Conservation (phyloP, 2,329 filamentous ascomycete genomes). For the Stachybotrys echinatus region DNA sequence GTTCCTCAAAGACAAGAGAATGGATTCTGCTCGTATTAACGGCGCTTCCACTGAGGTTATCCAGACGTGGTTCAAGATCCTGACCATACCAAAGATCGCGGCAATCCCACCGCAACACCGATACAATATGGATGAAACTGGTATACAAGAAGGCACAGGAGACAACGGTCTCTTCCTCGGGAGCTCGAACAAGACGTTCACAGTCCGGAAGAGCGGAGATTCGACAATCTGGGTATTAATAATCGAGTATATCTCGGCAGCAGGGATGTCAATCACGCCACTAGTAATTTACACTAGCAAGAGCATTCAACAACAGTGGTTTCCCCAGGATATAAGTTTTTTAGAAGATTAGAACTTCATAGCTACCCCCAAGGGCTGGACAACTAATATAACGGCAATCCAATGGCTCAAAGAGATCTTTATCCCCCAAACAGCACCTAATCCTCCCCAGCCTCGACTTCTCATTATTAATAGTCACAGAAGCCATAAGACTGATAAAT, state of each 20-base stretch:
- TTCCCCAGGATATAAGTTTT: slow-evolving; percentile 1
- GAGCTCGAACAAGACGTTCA: not conserved
- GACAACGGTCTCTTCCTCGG: slow-evolving; percentile 6
- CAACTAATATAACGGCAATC: not conserved
- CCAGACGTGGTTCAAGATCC: not conserved
- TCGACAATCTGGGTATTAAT: slow-evolving; percentile 10
- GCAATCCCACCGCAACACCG: not conserved
- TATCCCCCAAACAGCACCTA: not conserved
- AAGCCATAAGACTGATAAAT: slow-evolving; percentile 5
- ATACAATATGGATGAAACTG: slow-evolving; percentile 9
- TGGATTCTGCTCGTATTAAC: slow-evolving; percentile 1
- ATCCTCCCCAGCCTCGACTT: not conserved
- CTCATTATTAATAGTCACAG: not conserved
- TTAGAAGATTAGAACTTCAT: not conserved
- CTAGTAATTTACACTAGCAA: slow-evolving; percentile 16
- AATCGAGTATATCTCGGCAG: slow-evolving; percentile 12
- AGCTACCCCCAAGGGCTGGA: not conserved
- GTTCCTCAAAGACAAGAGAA: slow-evolving; percentile 1
- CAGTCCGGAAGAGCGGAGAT: slow-evolving; percentile 5
- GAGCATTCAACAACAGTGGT: slow-evolving; percentile 12
- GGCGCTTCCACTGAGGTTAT: not conserved
- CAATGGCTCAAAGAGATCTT: not conserved
- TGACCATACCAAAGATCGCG: not conserved
- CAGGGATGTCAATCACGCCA: slow-evolving; percentile 3
- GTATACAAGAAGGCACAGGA: slow-evolving; percentile 4